These are phyloP conservation scores for Botryosphaeria dothidea DNA, from an alignment of 2,329 filamentous ascomycete genomes.

Conservation along the genomic window DNA sequence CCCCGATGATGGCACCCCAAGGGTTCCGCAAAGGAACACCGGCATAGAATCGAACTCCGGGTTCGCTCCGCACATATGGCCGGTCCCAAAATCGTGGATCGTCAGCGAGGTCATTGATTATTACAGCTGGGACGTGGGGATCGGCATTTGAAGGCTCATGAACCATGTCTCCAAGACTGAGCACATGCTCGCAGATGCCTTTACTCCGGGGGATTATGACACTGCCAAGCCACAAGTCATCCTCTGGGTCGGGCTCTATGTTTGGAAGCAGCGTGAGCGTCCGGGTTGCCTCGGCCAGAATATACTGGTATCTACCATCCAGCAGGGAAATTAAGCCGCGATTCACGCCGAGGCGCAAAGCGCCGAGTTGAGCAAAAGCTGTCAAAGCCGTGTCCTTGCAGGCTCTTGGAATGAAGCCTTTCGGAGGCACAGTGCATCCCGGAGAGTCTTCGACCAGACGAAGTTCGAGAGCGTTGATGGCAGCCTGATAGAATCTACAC, in stretches of 20 bases:
- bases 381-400: conserved; percentile 38
- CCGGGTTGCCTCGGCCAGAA: conserved; percentile 37
- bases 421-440: background rate
- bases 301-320: conserved; percentile 38
- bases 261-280: conserved; percentile 32
- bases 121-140: background rate
- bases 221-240: conserved; percentile 36
- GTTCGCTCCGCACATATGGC: background rate
- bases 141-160: background rate
- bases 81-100: conserved; percentile 1
- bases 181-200: conserved; percentile 32
- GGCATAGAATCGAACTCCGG: conserved; percentile 32
- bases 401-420: conserved; percentile 7
- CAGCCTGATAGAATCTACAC: conserved; percentile 16
- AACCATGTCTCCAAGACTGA: background rate
- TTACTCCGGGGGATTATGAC: conserved; percentile 34
- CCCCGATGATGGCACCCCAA: conserved; percentile 28
- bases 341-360: conserved; percentile 37
- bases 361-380: conserved; percentile 40
- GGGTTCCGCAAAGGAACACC: conserved; percentile 30
- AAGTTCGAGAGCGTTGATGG: conserved; percentile 17
- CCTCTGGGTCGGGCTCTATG: conserved; percentile 29
- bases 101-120: conserved; percentile 11
- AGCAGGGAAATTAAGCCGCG: conserved; percentile 41
- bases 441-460: conserved; percentile 1